Evolutionary conservation across 2,329 filamentous ascomycete species (phyloP).

Genomic region (Paecilomyces variotii): DNA sequence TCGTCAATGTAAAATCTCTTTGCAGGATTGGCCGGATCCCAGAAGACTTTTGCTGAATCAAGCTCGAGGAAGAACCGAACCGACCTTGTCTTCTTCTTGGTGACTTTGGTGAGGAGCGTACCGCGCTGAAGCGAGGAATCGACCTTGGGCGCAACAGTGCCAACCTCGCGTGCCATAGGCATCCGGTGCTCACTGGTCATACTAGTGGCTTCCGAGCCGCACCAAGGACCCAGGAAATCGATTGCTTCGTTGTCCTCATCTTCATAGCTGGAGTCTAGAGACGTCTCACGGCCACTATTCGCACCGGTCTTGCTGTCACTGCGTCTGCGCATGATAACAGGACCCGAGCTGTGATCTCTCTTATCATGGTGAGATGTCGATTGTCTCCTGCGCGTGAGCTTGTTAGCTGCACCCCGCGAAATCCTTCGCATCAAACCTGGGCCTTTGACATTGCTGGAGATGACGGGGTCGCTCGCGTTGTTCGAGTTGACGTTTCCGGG

Average conservation of each 20-base stretch:
- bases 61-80: slow-evolving; percentile 74
- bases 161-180: slow-evolving; percentile 25
- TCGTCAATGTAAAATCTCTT: slow-evolving; percentile 94
- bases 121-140: slow-evolving; percentile 71
- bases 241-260: slow-evolving; percentile 48
- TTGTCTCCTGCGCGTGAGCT: slow-evolving; percentile 61
- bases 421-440: slow-evolving; percentile 72
- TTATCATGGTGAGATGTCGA: slow-evolving; percentile 70
- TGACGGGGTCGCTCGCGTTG: slow-evolving; percentile 54
- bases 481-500: slow-evolving; percentile 35
- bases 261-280: slow-evolving; percentile 45
- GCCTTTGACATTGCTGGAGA: slow-evolving; percentile 44
- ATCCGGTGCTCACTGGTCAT: slow-evolving; percentile 29
- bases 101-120: slow-evolving; percentile 71
- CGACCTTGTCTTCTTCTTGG: slow-evolving; percentile 66
- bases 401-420: slow-evolving; percentile 70
- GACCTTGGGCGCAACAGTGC: slow-evolving; percentile 56
- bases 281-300: slow-evolving; percentile 41
- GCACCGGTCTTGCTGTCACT: slow-evolving; percentile 80
- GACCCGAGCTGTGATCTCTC: slow-evolving; percentile 81
- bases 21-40: slow-evolving; percentile 69
- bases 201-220: slow-evolving; percentile 33
- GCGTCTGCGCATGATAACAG: slow-evolving; percentile 74
- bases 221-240: slow-evolving; percentile 35
- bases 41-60: slow-evolving; percentile 76